These are phyloP conservation scores for Rhodotorula babjevae DNA, from an alignment of 768 basidiomycete species.

Conservation along the genomic window DNA sequence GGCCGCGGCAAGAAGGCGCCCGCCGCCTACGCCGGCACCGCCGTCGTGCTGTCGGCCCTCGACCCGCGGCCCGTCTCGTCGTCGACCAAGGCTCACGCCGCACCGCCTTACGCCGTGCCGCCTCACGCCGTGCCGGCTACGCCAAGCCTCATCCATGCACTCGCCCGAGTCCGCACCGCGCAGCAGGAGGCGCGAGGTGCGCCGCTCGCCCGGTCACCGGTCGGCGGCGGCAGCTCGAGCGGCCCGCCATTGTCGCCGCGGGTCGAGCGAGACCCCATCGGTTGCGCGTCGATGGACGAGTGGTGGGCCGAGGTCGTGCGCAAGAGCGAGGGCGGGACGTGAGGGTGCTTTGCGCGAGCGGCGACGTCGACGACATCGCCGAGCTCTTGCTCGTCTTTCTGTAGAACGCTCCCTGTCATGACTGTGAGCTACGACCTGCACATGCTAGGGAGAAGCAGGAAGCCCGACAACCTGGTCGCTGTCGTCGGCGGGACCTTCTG, in stretches of 20 bases:
- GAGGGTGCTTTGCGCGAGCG: too few relatives aligned
- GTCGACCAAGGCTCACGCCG: not conserved
- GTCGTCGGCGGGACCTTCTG: too few relatives aligned
- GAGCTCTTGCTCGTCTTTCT: too few relatives aligned
- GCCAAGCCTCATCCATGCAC: conserved; percentile 9
- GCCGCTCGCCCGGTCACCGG: too few relatives aligned
- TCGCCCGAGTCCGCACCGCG: conserved; percentile 1
- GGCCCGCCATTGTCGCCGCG: not conserved
- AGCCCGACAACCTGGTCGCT: too few relatives aligned
- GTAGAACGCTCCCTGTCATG: too few relatives aligned
- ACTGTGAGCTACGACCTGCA: too few relatives aligned
- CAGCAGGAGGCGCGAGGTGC: conserved; percentile 11
- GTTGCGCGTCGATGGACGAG: conserved; percentile 14
- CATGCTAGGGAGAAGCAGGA: too few relatives aligned
- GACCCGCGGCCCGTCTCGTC: too few relatives aligned
- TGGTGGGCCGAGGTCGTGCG: conserved; percentile 17
- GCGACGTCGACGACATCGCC: too few relatives aligned
- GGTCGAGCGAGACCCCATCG: too few relatives aligned
- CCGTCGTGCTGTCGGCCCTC: not conserved
- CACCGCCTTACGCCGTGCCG: not conserved
- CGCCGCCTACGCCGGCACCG: not conserved
- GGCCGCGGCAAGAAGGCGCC: not conserved
- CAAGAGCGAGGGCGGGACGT: not conserved
- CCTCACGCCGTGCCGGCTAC: conserved; percentile 13
- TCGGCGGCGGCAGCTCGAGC: not conserved